These are phyloP conservation scores for Tylopilus rubrobrunneus DNA, from an alignment of 768 basidiomycete species.

Conservation along the genomic window DNA sequence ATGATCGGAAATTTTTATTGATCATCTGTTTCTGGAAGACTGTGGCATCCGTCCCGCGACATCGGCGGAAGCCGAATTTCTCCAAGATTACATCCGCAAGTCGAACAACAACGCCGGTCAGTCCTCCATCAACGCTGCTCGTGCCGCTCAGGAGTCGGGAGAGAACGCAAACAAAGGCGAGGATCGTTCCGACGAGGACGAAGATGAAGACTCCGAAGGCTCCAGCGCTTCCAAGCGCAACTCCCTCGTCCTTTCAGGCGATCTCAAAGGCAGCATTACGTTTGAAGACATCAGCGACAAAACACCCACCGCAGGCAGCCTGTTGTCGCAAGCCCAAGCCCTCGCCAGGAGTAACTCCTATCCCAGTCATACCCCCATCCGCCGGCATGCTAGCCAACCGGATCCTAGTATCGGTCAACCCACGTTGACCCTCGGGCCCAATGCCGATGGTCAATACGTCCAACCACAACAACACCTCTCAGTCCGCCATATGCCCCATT, in stretches of 20 bases:
- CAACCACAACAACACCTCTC: constrained; percentile 51
- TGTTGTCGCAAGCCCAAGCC: constrained; percentile 75
- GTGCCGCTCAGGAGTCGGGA: constrained; percentile 65
- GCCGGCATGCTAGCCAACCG: constrained; percentile 59
- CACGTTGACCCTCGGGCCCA: constrained; percentile 52
- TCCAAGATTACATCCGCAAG: constrained; percentile 88
- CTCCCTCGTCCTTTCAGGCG: constrained; percentile 62
- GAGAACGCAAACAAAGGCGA: constrained; percentile 58
- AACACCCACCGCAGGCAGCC: constrained; percentile 76
- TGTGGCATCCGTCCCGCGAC: constrained; percentile 92
- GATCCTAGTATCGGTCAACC: constrained; percentile 52
- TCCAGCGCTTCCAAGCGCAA: constrained; percentile 73
- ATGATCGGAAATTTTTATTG: constrained; percentile 28
- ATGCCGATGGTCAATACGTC: constrained; percentile 42
- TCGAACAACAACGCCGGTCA: constrained; percentile 84
- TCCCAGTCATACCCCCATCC: constrained; percentile 71
- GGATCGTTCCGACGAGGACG: constrained; percentile 78
- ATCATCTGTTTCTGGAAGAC: constrained; percentile 47
- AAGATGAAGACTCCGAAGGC: constrained; percentile 83
- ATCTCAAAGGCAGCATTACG: constrained; percentile 54
- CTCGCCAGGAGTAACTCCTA: constrained; percentile 52
- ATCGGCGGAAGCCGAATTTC: constrained; percentile 85
- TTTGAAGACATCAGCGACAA: constrained; percentile 73
- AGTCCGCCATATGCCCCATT: constrained; percentile 73
- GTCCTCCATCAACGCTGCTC: constrained; percentile 69